Conservation (phyloP, 1,284 basidiomycete genomes). For the Amylostereum areolatum region DNA sequence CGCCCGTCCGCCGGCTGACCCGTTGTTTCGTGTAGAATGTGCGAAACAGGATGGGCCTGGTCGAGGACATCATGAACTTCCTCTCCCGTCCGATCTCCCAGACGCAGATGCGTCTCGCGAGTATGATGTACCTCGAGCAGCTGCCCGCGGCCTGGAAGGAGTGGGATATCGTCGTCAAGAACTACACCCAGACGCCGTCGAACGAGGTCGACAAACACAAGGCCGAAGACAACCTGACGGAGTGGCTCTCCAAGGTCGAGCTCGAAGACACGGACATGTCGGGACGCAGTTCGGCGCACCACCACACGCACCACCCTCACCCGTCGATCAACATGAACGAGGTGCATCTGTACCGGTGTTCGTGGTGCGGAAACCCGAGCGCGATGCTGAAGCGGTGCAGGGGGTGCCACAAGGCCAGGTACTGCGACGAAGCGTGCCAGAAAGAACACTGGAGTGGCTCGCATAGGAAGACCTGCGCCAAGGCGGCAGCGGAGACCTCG, state of each 20-base stretch:
- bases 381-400: conserved; percentile 46
- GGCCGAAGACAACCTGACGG: conserved; percentile 46
- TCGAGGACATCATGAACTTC: conserved; percentile 41
- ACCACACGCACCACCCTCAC: conserved; percentile 25
- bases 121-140: conserved; percentile 37
- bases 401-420: conserved; percentile 34
- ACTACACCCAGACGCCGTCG: background rate
- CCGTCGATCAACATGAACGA: conserved; percentile 36
- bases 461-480: conserved; percentile 36
- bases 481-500: no score
- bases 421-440: conserved; percentile 45
- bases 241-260: conserved; percentile 46
- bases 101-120: conserved; percentile 43
- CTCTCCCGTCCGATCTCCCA: conserved; percentile 38
- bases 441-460: conserved; percentile 40
- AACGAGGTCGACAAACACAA: conserved; percentile 30
- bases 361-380: conserved; percentile 54
- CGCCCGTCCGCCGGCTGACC: no score
- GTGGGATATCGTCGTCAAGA: conserved; percentile 34
- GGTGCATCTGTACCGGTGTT: conserved; percentile 46
- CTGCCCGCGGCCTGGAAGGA: conserved; percentile 37
- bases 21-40: no score
- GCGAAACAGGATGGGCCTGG: conserved; percentile 36
- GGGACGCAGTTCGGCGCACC: conserved; percentile 10
- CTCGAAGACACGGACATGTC: conserved; percentile 30